These are phyloP conservation scores for Cystobasidium sp. DNA, from an alignment of 1,284 basidiomycete genomes.

Conservation along the genomic window DNA sequence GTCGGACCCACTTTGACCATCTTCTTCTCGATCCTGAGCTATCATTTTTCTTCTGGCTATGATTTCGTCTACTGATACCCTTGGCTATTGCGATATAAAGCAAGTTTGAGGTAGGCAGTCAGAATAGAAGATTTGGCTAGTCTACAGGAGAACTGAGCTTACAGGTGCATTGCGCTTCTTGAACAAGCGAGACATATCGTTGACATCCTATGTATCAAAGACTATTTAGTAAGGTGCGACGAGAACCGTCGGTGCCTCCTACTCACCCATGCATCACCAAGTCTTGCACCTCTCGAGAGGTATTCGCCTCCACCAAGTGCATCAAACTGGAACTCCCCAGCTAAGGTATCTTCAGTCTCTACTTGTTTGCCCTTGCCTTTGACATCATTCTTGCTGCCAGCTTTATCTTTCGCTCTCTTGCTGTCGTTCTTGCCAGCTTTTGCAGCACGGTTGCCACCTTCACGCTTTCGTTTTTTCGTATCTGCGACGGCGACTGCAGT, in stretches of 20 bases:
- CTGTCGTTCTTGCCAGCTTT: conserved; percentile 46
- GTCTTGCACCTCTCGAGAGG: conserved; percentile 20
- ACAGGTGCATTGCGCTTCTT: conserved; percentile 61
- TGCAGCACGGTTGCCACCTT: neutral
- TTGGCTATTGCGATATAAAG: conserved; percentile 61
- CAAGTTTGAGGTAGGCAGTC: conserved; percentile 13
- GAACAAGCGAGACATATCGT: conserved; percentile 51
- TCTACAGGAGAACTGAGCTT: conserved; percentile 53
- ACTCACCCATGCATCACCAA: conserved; percentile 58
- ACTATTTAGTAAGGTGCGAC: conserved; percentile 55
- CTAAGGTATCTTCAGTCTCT: conserved; percentile 48
- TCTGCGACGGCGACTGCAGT: neutral
- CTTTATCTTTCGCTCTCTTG: conserved; percentile 45
- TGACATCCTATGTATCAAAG: conserved; percentile 47
- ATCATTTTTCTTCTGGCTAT: conserved; percentile 69
- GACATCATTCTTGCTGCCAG: conserved; percentile 49
- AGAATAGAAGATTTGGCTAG: conserved; percentile 37
- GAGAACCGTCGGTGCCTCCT: conserved; percentile 60
- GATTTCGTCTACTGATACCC: conserved; percentile 89
- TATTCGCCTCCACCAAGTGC: conserved; percentile 65
- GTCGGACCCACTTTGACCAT: conserved; percentile 48
- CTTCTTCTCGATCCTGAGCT: conserved; percentile 55
- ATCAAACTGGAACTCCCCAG: conserved; percentile 73
- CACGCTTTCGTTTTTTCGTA: conserved; percentile 41
- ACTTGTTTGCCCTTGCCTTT: conserved; percentile 49